A percentile compares a stretch with the other conserved stretches of the same genome.
Evolutionary conservation across 306 rosid species (phyloP).

Genomic region (Cicer judaicum): DNA sequence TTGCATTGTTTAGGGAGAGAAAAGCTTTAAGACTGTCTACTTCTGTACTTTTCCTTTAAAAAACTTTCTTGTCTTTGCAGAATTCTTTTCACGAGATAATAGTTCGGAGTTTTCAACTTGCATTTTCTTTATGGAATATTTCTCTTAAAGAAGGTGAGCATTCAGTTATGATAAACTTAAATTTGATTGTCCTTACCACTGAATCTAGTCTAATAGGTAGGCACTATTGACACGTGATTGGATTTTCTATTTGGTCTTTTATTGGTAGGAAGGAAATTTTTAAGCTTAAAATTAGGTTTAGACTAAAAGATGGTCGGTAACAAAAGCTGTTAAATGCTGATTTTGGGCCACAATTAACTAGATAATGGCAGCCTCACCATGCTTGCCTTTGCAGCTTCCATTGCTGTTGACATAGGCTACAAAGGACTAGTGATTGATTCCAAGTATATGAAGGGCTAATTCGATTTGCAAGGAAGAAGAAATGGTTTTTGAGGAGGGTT

Average conservation of each 20-base stretch:
- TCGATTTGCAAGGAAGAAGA: slow-evolving; percentile 8
- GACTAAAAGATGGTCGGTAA: background rate
- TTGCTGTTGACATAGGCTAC: background rate
- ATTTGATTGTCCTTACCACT: slow-evolving; percentile 8
- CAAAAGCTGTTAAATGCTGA: background rate
- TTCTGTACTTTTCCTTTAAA: slow-evolving; percentile 17
- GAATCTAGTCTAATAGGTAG: slow-evolving; percentile 3
- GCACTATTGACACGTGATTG: slow-evolving; percentile 20
- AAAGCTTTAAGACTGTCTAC: slow-evolving; percentile 23
- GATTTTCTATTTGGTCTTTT: slow-evolving; percentile 27
- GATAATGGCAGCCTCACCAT: background rate
- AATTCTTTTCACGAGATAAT: slow-evolving; percentile 79
- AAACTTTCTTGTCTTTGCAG: slow-evolving; percentile 54
- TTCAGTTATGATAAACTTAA: slow-evolving; percentile 23
- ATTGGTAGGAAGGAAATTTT: background rate
- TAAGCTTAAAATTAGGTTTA: slow-evolving; percentile 1
- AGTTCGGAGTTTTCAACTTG: slow-evolving; percentile 82
- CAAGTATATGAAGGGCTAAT: background rate
- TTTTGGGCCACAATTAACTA: slow-evolving; percentile 4
- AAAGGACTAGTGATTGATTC: slow-evolving; percentile 3
- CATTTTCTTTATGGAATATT: slow-evolving; percentile 76
- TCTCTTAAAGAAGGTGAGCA: slow-evolving; percentile 81
- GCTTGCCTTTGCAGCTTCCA: background rate
- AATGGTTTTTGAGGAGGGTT: background rate
- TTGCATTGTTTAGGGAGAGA: slow-evolving; percentile 22